Conservation (phyloP, 257 asterid species). For the Solanum pennellii region DNA sequence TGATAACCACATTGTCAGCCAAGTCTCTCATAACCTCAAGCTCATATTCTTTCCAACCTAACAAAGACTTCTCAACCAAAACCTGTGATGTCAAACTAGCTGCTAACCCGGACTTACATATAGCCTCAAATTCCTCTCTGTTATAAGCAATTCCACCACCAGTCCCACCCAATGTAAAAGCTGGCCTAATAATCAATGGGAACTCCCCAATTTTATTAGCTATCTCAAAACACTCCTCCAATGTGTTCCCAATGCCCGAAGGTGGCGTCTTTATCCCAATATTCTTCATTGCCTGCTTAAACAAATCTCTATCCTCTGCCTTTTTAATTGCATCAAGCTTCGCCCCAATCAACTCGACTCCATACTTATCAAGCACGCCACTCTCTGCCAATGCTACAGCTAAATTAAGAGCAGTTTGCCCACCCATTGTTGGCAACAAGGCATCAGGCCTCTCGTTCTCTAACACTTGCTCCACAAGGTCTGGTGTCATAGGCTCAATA, state of each 20-base stretch:
- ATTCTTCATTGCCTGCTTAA: conserved; percentile 85
- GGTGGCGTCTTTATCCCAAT: conserved; percentile 95
- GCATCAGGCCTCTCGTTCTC: conserved; percentile 97
- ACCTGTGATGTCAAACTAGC: conserved; percentile 95
- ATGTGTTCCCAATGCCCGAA: conserved; percentile 84
- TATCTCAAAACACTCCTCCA: conserved; percentile 77
- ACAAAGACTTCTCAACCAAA: conserved; percentile 85
- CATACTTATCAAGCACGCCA: conserved; percentile 90
- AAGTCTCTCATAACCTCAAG: conserved; percentile 97
- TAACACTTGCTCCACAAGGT: conserved; percentile 87
- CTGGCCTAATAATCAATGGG: conserved; percentile 91
- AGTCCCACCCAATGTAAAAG: conserved; percentile 90
- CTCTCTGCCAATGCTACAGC: conserved; percentile 92
- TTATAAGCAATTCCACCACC: conserved; percentile 99
- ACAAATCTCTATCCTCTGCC: conserved; percentile 95
- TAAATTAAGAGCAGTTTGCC: conserved; percentile 93
- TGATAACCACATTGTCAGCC: conserved; percentile 97
- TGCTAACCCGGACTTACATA: conserved; percentile 88
- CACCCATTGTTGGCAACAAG: conserved; percentile 94
- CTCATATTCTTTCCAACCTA: conserved; percentile 99
- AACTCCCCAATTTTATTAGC: conserved; percentile 81
- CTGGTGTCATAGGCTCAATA: conserved; percentile 97
- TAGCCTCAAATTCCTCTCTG: conserved; percentile 86
- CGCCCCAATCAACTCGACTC: conserved; percentile 93
- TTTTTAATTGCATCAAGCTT: conserved; percentile 91